These are phyloP conservation scores for Neospermospora avenae DNA, from an alignment of 2,329 filamentous ascomycete genomes.

Conservation along the genomic window DNA sequence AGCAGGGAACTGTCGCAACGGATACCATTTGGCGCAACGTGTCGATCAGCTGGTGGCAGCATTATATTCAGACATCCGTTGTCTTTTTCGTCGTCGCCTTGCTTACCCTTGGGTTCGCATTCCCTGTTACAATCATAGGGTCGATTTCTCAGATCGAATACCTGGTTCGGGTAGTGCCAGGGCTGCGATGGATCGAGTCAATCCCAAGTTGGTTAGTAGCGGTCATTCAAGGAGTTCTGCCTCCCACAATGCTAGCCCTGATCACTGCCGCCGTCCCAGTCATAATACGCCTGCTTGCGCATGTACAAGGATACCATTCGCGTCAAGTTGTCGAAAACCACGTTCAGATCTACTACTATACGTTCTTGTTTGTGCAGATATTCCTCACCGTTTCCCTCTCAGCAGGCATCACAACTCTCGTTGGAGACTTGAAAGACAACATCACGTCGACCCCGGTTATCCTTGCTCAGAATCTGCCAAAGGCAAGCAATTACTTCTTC, in stretches of 20 bases:
- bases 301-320: slow-evolving; percentile 27
- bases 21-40: slow-evolving; percentile 96
- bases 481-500: slow-evolving; percentile 28
- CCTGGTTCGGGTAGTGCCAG: slow-evolving; percentile 11
- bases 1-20: slow-evolving; percentile 71
- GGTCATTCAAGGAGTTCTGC: slow-evolving; percentile 19
- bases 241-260: slow-evolving; percentile 10
- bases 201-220: slow-evolving; percentile 15
- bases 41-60: slow-evolving; percentile 87
- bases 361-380: slow-evolving; percentile 66
- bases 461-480: slow-evolving; percentile 26
- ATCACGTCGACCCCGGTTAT: slow-evolving; percentile 15
- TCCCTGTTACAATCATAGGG: slow-evolving; percentile 19
- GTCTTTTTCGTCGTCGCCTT: slow-evolving; percentile 59
- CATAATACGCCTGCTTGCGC: slow-evolving; percentile 12
- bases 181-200: slow-evolving; percentile 10
- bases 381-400: slow-evolving; percentile 59
- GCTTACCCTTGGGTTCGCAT: slow-evolving; percentile 15
- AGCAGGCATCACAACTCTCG: slow-evolving; percentile 19
- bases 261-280: slow-evolving; percentile 11
- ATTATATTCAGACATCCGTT: slow-evolving; percentile 66
- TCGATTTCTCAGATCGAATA: slow-evolving; percentile 20
- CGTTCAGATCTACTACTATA: slow-evolving; percentile 67
- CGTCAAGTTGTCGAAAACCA: slow-evolving; percentile 28
- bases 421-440: slow-evolving; percentile 15